Percentiles rank a stretch among this genome's conserved stretches.
Evolutionary conservation across 2,329 filamentous ascomycete species (phyloP).

Genomic region (Mycosphaerelloides madeirae): DNA sequence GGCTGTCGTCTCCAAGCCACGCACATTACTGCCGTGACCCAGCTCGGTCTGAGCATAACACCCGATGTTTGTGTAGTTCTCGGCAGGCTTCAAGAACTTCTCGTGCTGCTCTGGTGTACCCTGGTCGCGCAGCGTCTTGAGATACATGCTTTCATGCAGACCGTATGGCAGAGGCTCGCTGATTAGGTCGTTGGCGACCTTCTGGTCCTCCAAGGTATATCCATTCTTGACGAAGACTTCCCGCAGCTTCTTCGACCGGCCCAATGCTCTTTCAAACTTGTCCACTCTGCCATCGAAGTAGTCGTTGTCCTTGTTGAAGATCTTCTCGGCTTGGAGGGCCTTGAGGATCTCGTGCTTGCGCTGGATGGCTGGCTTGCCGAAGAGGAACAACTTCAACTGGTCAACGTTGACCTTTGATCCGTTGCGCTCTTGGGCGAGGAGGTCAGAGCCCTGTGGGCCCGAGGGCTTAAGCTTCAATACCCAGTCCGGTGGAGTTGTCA

Average conservation of each 20-base stretch:
- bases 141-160: conserved; percentile 66
- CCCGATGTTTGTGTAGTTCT: conserved; percentile 67
- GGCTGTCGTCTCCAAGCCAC: conserved; percentile 66
- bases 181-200: conserved; percentile 62
- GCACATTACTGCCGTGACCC: conserved; percentile 72
- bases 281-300: conserved; percentile 68
- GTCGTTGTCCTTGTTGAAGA: conserved; percentile 75
- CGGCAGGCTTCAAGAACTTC: conserved; percentile 64
- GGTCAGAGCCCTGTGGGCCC: conserved; percentile 62
- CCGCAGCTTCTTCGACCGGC: conserved; percentile 64
- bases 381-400: conserved; percentile 63
- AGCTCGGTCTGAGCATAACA: conserved; percentile 80
- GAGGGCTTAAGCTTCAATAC: conserved; percentile 63
- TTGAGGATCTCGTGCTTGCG: conserved; percentile 57
- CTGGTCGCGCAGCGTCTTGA: conserved; percentile 66
- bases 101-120: conserved; percentile 69
- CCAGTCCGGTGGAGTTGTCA: conserved; percentile 53
- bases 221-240: conserved; percentile 62
- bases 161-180: conserved; percentile 70
- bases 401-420: conserved; percentile 64
- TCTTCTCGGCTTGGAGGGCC: conserved; percentile 61
- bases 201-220: conserved; percentile 62
- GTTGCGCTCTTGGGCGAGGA: conserved; percentile 64
- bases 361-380: conserved; percentile 61
- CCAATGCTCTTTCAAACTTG: conserved; percentile 64